Percentiles rank a stretch among this genome's conserved stretches.
Evolutionary conservation across 345 rosid genomes (phyloP).

Genomic region (Murraya paniculata): DNA sequence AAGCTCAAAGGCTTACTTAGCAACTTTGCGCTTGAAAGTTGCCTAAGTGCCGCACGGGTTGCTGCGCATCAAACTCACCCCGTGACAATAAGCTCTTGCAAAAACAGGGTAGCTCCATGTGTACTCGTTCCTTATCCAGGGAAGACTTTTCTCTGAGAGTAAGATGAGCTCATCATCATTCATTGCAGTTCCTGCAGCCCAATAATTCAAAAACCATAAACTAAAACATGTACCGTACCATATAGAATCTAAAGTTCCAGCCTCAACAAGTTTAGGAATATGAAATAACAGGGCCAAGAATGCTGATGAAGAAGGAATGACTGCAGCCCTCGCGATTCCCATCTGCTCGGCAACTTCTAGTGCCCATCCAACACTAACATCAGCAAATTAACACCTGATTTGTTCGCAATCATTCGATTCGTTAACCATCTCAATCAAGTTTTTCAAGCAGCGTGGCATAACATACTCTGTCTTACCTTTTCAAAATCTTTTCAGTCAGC

Average conservation of each 20-base stretch:
- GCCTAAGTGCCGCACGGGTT: too few relatives aligned
- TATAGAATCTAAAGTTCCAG: slow-evolving; percentile 15
- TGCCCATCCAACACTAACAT: slow-evolving; percentile 26
- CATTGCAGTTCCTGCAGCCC: slow-evolving; percentile 14
- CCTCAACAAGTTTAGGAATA: slow-evolving; percentile 17
- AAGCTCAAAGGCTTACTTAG: too few relatives aligned
- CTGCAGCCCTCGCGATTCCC: slow-evolving; percentile 15
- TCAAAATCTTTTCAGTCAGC: slow-evolving; percentile 1
- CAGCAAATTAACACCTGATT: slow-evolving; percentile 28
- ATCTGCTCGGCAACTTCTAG: slow-evolving; percentile 25
- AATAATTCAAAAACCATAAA: too few relatives aligned
- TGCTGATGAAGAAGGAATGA: slow-evolving; percentile 20
- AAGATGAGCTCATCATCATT: slow-evolving; percentile 6
- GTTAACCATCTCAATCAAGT: slow-evolving; percentile 25
- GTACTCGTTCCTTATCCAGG: slow-evolving; percentile 16
- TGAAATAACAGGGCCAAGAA: slow-evolving; percentile 12
- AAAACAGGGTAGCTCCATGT: slow-evolving; percentile 29
- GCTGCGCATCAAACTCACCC: too few relatives aligned
- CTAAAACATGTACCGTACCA: slow-evolving; percentile 13
- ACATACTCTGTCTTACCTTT: slow-evolving; percentile 5
- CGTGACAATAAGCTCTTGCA: too few relatives aligned
- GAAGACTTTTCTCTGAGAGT: slow-evolving; percentile 12
- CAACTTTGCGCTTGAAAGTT: too few relatives aligned
- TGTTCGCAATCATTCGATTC: background rate
- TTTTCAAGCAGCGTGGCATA: slow-evolving; percentile 19